These are phyloP conservation scores for Botryosphaeria dothidea DNA, from an alignment of 2,329 filamentous ascomycete species.

Conservation along the genomic window DNA sequence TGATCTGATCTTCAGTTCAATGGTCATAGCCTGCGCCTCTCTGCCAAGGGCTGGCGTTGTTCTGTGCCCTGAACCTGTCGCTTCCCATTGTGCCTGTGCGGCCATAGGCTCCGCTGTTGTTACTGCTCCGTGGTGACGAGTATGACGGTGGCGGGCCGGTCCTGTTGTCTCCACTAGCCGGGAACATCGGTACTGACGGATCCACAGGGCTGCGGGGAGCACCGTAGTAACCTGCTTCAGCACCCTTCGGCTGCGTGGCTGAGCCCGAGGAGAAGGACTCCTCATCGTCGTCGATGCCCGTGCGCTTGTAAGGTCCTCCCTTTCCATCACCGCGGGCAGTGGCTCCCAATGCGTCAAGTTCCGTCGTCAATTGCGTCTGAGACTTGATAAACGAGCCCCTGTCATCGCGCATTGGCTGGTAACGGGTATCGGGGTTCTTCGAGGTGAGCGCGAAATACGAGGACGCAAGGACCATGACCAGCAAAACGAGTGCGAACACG, in stretches of 20 bases:
- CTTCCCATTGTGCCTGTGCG: constrained; percentile 32
- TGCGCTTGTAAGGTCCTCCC: constrained; percentile 49
- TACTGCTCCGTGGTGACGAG: constrained; percentile 37
- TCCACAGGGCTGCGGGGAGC: constrained; percentile 52
- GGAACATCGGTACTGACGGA: constrained; percentile 49
- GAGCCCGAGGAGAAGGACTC: constrained; percentile 66
- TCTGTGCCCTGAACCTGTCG: constrained; percentile 46
- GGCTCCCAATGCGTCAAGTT: constrained; percentile 85
- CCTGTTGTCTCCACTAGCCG: constrained; percentile 43
- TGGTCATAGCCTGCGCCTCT: constrained; percentile 66
- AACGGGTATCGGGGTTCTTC: constrained; percentile 92
- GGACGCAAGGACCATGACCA: constrained; percentile 78
- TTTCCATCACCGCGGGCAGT: constrained; percentile 78
- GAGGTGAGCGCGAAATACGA: constrained; percentile 79
- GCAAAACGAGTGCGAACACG: constrained; percentile 75
- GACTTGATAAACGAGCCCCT: constrained; percentile 98
- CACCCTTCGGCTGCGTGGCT: constrained; percentile 44
- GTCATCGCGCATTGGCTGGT: constrained; percentile 96
- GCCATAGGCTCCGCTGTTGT: constrained; percentile 27
- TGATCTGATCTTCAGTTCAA: constrained; percentile 44
- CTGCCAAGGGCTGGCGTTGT: constrained; percentile 65
- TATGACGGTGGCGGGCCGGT: constrained; percentile 31
- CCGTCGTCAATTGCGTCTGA: constrained; percentile 81
- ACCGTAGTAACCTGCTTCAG: constrained; percentile 34
- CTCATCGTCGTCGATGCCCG: constrained; percentile 72